Percentiles rank a stretch among this genome's conserved stretches.
Evolutionary conservation across 2,329 filamentous ascomycete species (phyloP).

Genomic region (Xylariaceae sp.): DNA sequence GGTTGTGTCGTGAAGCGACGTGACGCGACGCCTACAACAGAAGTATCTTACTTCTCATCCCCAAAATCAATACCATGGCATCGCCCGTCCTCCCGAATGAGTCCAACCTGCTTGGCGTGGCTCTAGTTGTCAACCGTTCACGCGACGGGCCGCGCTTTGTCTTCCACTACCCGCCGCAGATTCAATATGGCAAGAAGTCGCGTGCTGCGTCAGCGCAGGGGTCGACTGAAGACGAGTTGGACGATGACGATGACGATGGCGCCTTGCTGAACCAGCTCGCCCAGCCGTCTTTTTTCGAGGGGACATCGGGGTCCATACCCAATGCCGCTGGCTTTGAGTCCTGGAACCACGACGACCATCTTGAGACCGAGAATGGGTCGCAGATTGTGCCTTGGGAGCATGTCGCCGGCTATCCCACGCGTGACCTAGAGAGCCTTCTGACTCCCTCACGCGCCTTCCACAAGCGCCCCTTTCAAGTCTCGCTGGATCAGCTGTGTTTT

Average conservation of each 20-base stretch:
- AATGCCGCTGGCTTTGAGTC: constrained; percentile 40
- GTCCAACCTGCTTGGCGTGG: constrained; percentile 63
- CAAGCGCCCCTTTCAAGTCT: constrained; percentile 77
- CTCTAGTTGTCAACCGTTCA: constrained; percentile 69
- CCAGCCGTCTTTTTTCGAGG: constrained; percentile 34
- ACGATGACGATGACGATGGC: constrained; percentile 45
- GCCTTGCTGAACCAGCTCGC: constrained; percentile 45
- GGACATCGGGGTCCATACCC: constrained; percentile 30
- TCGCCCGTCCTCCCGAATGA: constrained; percentile 47
- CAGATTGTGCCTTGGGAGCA: constrained; percentile 66
- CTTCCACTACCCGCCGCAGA: constrained; percentile 77
- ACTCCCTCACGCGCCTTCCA: constrained; percentile 73
- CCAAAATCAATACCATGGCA: constrained; percentile 38
- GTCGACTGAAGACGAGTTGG: constrained; percentile 26
- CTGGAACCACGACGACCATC: constrained; percentile 52
- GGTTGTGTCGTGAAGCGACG: neutral
- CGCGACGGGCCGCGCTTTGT: constrained; percentile 77
- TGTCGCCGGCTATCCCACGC: constrained; percentile 68
- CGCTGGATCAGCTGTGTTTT: constrained; percentile 73
- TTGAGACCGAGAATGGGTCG: constrained; percentile 51
- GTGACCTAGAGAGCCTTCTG: constrained; percentile 74
- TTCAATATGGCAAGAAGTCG: constrained; percentile 40
- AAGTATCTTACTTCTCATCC: neutral
- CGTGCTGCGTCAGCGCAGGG: constrained; percentile 28
- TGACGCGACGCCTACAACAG: neutral